Conservation (phyloP, 768 basidiomycete species). For the Amanita inopinata region DNA sequence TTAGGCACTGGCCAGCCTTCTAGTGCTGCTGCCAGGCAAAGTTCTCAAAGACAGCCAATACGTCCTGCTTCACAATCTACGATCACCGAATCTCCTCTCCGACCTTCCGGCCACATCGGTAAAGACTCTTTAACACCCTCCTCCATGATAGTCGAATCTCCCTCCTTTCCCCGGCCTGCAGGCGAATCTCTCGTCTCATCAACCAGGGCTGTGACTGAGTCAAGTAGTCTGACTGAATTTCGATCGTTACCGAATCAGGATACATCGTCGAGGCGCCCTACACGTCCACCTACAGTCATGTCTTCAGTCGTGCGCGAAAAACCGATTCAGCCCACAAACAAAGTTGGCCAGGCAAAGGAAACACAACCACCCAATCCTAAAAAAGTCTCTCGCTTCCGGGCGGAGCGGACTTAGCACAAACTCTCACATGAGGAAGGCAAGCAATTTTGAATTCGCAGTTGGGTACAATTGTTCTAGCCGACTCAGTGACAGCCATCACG, state of each 20-base stretch:
- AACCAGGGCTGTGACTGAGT: slow-evolving; percentile 6
- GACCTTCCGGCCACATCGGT: neutral
- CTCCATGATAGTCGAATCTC: slow-evolving; percentile 12
- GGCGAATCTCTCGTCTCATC: neutral
- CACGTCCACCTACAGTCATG: slow-evolving; percentile 21
- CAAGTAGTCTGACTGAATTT: neutral
- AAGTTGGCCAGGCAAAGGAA: neutral
- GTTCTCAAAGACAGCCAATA: neutral
- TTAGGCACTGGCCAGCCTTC: neutral
- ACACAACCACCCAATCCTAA: neutral
- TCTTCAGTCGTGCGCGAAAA: slow-evolving; percentile 18
- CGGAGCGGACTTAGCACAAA: slow-evolving; percentile 14
- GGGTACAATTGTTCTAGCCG: too few relatives aligned
- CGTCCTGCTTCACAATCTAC: neutral
- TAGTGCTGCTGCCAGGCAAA: neutral
- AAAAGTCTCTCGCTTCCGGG: slow-evolving; percentile 21
- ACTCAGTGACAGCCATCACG: too few relatives aligned
- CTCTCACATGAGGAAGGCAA: slow-evolving; percentile 1
- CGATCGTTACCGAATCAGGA: neutral
- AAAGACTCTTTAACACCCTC: slow-evolving; percentile 12
- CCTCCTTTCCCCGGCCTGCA: slow-evolving; percentile 25
- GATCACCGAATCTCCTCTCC: neutral
- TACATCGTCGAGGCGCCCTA: slow-evolving; percentile 15
- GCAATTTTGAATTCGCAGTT: neutral
- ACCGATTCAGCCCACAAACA: neutral